Base-by-base conservation (phyloP, 2,329 filamentous ascomycete species). In the Seiridium unicorne region DNA sequence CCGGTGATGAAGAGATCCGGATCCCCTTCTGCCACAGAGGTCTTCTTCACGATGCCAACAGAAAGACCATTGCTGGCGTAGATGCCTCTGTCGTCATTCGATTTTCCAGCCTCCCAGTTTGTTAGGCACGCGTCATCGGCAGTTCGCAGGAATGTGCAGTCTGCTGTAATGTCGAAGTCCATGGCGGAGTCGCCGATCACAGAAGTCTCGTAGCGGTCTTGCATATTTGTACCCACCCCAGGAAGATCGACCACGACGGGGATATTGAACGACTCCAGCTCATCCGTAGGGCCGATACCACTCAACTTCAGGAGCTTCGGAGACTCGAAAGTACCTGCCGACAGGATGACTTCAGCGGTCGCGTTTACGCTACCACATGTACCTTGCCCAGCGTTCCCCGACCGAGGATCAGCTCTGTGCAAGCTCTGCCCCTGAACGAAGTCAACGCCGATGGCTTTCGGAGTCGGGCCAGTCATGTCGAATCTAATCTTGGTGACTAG, bases 281-380 rank as follows among this genome's bases (percentile, higher is more conserved):
- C 55, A 4, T 55, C 59, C 0, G 61, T 46, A 0, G 68, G 65
- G 11, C 74, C 74, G 40, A 76, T 68, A 7, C 74, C 74, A n/a
- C 69, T 72, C 2, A 74, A 62, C 55, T 73, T 68, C 1, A 76
- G 65, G 2, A 76, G 59, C 44, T 73, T 70, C 0, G 73, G 73
- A 0, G 72, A 70, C 34, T 72, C 67, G 48, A 72, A 66, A 3
- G 68, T 55, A 8, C 73, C 73, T 2, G 64, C 72, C 3, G 69
- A 65, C 3, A 75, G 35, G 51, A 75, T 72, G 3, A 74, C 70
- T 57, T 74, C 72, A 32, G 51, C 38, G 58, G 62, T 13, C 26
- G 57, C 42, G 47, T 60, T 61, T 51, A 66, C 61, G 40, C 42
- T 51, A 18, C 57, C 47, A 3, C n/a, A 13, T 5, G 42, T 57